phyloP scores from a whole-genome alignment of 352 stramenopile genomes.

The Globisporangium canariense region DNA sequence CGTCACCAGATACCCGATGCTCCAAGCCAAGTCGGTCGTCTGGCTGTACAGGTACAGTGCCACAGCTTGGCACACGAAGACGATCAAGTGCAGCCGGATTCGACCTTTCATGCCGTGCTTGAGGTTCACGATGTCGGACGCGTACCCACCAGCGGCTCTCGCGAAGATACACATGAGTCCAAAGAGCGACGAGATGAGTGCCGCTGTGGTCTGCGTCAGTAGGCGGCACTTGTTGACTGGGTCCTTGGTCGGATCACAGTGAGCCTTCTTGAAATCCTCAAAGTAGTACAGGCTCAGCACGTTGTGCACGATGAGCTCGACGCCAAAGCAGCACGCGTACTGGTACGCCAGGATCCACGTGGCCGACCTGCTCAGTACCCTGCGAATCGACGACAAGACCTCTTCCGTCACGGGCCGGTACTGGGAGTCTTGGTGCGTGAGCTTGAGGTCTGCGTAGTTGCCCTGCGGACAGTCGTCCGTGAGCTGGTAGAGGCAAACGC shows the following conservation, averaged over 20 bases:
- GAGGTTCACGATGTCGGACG: conserved; percentile 75
- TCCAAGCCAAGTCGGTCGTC: conserved; percentile 30
- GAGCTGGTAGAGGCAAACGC: conserved; percentile 67
- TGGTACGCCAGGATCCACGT: conserved; percentile 91
- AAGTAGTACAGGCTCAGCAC: conserved; percentile 89
- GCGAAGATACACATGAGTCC: conserved; percentile 93
- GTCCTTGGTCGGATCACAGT: conserved; percentile 34
- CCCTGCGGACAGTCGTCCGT: conserved; percentile 92
- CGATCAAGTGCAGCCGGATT: conserved; percentile 69
- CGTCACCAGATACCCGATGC: conserved; percentile 74
- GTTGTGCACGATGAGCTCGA: conserved; percentile 95
- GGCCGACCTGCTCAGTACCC: conserved; percentile 38
- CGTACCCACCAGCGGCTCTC: conserved; percentile 79
- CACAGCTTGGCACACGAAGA: conserved; percentile 67
- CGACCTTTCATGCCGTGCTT: conserved; percentile 86
- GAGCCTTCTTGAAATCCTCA: conserved; percentile 71
- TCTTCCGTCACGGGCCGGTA: background rate
- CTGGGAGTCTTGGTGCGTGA: background rate
- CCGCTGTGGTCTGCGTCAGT: conserved; percentile 41
- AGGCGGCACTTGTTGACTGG: conserved; percentile 19
- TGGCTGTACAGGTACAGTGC: conserved; percentile 86
- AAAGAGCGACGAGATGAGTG: conserved; percentile 90
- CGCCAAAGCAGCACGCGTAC: conserved; percentile 92
- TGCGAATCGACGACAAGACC: conserved; percentile 19
- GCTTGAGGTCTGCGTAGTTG: conserved; percentile 80